Base-by-base conservation (phyloP, 2,329 filamentous ascomycete genomes). In the Curvularia hawaiiensis region DNA sequence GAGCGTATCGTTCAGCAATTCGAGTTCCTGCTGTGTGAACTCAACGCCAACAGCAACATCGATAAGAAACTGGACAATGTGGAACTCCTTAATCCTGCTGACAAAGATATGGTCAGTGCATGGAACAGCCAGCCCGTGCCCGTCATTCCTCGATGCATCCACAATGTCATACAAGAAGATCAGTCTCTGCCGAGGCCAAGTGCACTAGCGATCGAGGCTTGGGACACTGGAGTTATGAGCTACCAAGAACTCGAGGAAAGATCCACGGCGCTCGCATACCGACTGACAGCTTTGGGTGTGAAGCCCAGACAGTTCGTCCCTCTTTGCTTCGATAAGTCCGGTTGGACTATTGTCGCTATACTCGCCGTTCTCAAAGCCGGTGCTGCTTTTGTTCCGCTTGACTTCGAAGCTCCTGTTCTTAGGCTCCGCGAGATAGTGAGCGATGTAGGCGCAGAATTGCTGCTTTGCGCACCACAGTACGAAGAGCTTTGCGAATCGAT, bases 301-400 rank as follows among this genome's bases (percentile, higher is more conserved):
- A 64, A 64, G 31, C 62, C 64, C 3, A 52, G 65, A 9, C 61
- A 61, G 14, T 69, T 71, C 39, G 65, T 77, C 1, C 73, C 74
- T 1, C 53, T 77, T 5, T 74, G 71, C 54, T 75, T 77, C 46
- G 75, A 77, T 28, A 77, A 77, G 52, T 75, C 70, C 0, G 65
- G 62, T 8, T 74, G 70, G 69, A 66, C 70, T 0, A 60, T 76
- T 20, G 65, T 77, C 2, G 64, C 73, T n/a, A 76, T 77, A 50
- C 65, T 76, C 2, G 75, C 68, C 7, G 62, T 77, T 16, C 60
- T 77, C 60, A 78, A 78, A 61, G 64, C 72, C 8, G 75, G 75
- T 12, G 73, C 70, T 14, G 72, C 73, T 0, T 77, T 76, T 49
- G 68, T 75, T 3, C 72, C 75, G 0, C 49, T 80, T 0, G 78